Percentiles rank a stretch among this genome's conserved stretches.
Conservation (phyloP, 1,284 basidiomycete genomes). For the Laetiporus sulphureus region DNA sequence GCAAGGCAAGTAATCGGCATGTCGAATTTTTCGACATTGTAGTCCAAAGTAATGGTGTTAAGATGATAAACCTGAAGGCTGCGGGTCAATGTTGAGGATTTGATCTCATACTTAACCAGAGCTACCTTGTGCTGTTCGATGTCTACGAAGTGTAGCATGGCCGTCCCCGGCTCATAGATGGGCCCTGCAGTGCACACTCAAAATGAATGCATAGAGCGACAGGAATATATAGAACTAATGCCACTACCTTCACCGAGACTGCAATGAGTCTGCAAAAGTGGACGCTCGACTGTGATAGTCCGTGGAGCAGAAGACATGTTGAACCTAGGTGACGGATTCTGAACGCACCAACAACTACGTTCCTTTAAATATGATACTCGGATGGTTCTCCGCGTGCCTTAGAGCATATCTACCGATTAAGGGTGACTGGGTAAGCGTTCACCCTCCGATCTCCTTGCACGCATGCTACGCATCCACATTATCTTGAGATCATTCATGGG, state of each 20-base stretch:
- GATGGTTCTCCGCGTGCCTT: too few species aligned
- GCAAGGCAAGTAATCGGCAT: slow-evolving; percentile 50
- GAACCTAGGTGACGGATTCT: background rate
- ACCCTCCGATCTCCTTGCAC: slow-evolving; percentile 3
- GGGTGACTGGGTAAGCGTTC: slow-evolving; percentile 3
- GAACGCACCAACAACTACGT: too few species aligned
- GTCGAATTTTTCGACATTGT: slow-evolving; percentile 40
- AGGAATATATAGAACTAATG: too few species aligned
- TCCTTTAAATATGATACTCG: too few species aligned
- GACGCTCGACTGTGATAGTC: slow-evolving; percentile 29
- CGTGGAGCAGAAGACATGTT: slow-evolving; percentile 4
- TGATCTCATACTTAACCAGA: too few species aligned
- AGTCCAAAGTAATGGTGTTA: slow-evolving; percentile 32
- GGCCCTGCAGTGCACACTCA: slow-evolving; percentile 36
- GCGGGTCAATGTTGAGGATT: too few species aligned
- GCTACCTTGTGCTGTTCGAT: slow-evolving; percentile 50
- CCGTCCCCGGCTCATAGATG: slow-evolving; percentile 47
- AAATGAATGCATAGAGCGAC: background rate
- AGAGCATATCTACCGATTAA: slow-evolving; percentile 2
- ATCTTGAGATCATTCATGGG: slow-evolving; percentile 2
- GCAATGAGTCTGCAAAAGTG: slow-evolving; percentile 51
- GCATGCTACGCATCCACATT: background rate
- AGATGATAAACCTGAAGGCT: slow-evolving; percentile 55
- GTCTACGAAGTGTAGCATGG: slow-evolving; percentile 60
- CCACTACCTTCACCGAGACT: slow-evolving; percentile 55